Base-by-base conservation (phyloP, 1,284 basidiomycete genomes). In the Chondrostereum purpureum region DNA sequence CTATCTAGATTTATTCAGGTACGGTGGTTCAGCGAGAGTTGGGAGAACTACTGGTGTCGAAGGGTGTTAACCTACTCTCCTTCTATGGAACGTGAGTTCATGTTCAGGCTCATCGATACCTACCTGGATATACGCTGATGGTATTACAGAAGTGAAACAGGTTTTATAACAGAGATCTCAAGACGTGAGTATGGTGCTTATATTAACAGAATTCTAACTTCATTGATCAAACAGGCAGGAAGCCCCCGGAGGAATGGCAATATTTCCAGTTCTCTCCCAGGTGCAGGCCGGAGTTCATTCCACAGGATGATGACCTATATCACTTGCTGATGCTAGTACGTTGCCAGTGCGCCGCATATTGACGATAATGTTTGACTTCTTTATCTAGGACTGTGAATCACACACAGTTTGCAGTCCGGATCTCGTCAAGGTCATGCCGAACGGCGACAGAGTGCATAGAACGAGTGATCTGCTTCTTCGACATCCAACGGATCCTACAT, bases 1-100 rank as follows among this genome's bases (percentile, higher is more conserved):
- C n/a, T n/a, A 19, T 36, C 37, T 24, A 49, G 47, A 16, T 42
- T 22, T 49, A 24, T 17, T 23, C 44, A 13, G 47, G 47, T 21
- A 34, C 47, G 22, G 31, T 40, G 20, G 14, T 49, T 21, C 38
- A 41, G 10, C 42, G 42, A 23, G 31, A 45, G 43, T 24, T 55
- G 14, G 60, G 59, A 11, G 59, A 62, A 35, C 44, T 44, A 24
- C 47, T 59, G 16, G 43, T 49, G 10, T 18, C 36, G 2, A 24
- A 59, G n/a, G 58, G 57, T 12, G 53, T 61, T n/a, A 43, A 51
- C 17, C 24, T 61, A 3, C 55, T 53, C 31, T 54, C 55, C 6
- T 51, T 61, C 17, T 63, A 60, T 40, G 61, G 61, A 50, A 52
- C 58, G 59, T 62, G 39, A 50, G 60, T 53, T 19, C 1, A 34